phyloP scores from a whole-genome alignment of 208 protist species.

The Trypanosoma avium region DNA sequence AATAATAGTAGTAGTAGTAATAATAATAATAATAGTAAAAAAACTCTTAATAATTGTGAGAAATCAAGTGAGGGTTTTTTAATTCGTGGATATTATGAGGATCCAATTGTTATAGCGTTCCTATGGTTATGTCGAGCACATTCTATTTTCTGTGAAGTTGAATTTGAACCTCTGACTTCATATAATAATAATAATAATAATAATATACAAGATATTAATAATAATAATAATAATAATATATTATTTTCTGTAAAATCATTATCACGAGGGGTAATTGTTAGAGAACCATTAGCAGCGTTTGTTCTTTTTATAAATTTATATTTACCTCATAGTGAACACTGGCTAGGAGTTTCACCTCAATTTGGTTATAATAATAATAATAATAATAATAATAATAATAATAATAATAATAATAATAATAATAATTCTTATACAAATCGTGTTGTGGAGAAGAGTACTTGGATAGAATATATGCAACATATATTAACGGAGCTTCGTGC shows the following conservation, averaged over 20 bases:
- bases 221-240: no score
- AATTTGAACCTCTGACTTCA: slow-evolving; percentile 55
- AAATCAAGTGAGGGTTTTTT: slow-evolving; percentile 29
- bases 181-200: no score
- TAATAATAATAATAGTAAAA: background rate
- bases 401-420: no score
- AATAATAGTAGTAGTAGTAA: background rate
- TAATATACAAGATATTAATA: no score
- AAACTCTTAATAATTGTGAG: background rate
- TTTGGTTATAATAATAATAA: no score
- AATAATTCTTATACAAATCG: background rate
- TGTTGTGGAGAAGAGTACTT: slow-evolving; percentile 21
- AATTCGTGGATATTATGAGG: slow-evolving; percentile 52
- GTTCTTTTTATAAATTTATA: slow-evolving; percentile 25
- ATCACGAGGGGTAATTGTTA: background rate
- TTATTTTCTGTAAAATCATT: slow-evolving; percentile 16
- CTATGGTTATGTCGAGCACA: slow-evolving; percentile 76
- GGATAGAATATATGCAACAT: slow-evolving; percentile 30
- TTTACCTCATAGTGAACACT: slow-evolving; percentile 25
- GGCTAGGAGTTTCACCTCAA: slow-evolving; percentile 16
- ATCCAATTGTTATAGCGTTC: slow-evolving; percentile 65
- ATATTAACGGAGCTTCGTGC: slow-evolving; percentile 22
- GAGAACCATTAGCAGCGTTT: slow-evolving; percentile 33
- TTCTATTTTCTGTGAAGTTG: slow-evolving; percentile 56
- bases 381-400: no score